A percentile compares a stretch with the other conserved stretches of the same genome.
Conservation (phyloP, 2,329 filamentous ascomycete genomes). For the Aureobasidium subglaciale region DNA sequence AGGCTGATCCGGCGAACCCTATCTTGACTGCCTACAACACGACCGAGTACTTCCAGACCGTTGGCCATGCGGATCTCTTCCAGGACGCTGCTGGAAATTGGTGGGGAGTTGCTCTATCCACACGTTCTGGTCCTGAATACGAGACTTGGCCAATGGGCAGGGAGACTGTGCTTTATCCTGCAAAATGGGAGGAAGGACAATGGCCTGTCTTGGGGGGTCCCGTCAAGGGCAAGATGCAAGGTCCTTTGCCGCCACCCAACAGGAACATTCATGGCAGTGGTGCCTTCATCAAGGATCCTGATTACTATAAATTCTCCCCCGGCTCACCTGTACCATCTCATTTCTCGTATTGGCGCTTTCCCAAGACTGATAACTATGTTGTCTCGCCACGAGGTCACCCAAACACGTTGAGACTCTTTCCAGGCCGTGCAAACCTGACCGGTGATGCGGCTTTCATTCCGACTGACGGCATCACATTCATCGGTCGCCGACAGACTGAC, state of each 20-base stretch:
- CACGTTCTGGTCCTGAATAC: conserved; percentile 38
- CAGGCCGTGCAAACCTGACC: conserved; percentile 48
- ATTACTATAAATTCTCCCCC: conserved; percentile 42
- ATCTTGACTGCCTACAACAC: conserved; percentile 24
- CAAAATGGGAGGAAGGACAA: conserved; percentile 42
- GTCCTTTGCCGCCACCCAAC: conserved; percentile 32
- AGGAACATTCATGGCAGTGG: conserved; percentile 34
- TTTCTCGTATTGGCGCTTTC: conserved; percentile 52
- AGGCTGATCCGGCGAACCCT: conserved; percentile 22
- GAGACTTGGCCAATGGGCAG: conserved; percentile 47
- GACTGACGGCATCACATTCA: conserved; percentile 47
- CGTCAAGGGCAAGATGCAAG: conserved; percentile 40
- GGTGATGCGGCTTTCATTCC: conserved; percentile 22
- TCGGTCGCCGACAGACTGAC: conserved; percentile 49
- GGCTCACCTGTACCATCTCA: conserved; percentile 43
- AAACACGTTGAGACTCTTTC: conserved; percentile 41
- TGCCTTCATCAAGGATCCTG: conserved; percentile 37
- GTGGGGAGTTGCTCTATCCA: conserved; percentile 46
- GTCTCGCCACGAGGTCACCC: conserved; percentile 38
- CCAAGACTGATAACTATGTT: conserved; percentile 38
- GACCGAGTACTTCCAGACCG: conserved; percentile 39
- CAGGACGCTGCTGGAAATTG: conserved; percentile 45
- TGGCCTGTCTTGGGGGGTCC: conserved; percentile 30
- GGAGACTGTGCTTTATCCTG: conserved; percentile 45
- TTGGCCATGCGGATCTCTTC: conserved; percentile 53